These are phyloP conservation scores for Ceratocystis diversiconidia DNA, from an alignment of 2,329 filamentous ascomycete species.

Conservation along the genomic window DNA sequence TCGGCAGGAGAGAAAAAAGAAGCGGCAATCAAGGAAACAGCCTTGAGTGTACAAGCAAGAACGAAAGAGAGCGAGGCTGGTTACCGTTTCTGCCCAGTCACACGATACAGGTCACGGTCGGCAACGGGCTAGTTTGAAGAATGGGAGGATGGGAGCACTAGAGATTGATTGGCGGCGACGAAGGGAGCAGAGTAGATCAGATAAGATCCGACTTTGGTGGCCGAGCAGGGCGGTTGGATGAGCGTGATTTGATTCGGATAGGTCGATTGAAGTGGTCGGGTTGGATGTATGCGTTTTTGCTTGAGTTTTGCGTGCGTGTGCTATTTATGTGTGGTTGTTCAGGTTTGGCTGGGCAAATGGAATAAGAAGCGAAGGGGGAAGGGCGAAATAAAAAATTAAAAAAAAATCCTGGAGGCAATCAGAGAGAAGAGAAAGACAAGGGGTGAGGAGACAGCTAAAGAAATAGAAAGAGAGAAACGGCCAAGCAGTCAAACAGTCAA, in stretches of 20 bases:
- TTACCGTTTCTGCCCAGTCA: not conserved
- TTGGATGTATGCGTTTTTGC: not conserved
- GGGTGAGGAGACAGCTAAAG: not conserved
- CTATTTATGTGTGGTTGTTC: not conserved
- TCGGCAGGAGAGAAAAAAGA: slow-evolving; percentile 17
- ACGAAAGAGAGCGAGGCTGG: not conserved
- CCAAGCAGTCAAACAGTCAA: not conserved
- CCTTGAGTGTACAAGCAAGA: no score
- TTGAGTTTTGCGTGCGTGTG: not conserved
- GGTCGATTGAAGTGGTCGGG: not conserved
- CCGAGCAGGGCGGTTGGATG: not conserved
- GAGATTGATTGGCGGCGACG: not conserved
- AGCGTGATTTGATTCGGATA: not conserved
- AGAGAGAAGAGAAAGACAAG: not conserved
- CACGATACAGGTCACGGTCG: not conserved
- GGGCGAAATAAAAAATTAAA: not conserved
- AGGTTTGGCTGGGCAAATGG: not conserved
- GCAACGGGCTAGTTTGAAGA: not conserved
- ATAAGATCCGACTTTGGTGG: not conserved
- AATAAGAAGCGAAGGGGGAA: not conserved
- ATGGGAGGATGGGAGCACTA: not conserved
- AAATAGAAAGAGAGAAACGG: not conserved
- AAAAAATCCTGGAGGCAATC: not conserved
- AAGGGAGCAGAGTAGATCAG: not conserved
- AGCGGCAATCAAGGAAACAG: no score